These are phyloP conservation scores for Cyberlindnera xishuangbannaensis DNA, from an alignment of 805 yeast species.

Conservation along the genomic window DNA sequence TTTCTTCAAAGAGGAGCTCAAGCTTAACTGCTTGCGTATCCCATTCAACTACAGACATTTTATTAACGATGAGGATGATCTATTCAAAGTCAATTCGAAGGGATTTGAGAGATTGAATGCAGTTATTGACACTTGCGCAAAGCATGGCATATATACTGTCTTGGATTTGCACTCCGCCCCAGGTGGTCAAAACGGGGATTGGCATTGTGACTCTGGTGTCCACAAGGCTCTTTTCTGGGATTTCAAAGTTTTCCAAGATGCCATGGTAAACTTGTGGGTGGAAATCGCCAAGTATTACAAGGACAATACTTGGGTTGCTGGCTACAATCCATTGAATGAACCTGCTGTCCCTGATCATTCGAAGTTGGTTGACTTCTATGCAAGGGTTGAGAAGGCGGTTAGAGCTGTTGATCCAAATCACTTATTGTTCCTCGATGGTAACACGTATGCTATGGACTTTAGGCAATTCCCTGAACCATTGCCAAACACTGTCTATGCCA, in stretches of 20 bases:
- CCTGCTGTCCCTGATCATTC: slow-evolving; percentile 42
- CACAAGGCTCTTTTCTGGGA: slow-evolving; percentile 47
- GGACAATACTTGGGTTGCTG: slow-evolving; percentile 45
- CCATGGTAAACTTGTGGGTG: slow-evolving; percentile 39
- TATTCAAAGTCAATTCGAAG: slow-evolving; percentile 35
- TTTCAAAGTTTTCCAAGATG: slow-evolving; percentile 43
- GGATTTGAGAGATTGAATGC: slow-evolving; percentile 42
- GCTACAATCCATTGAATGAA: slow-evolving; percentile 50
- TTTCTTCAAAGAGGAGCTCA: slow-evolving; percentile 34
- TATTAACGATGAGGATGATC: slow-evolving; percentile 38
- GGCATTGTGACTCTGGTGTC: slow-evolving; percentile 45
- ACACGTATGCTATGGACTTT: slow-evolving; percentile 47
- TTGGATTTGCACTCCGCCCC: slow-evolving; percentile 46
- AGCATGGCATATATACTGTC: slow-evolving; percentile 41
- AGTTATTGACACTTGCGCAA: slow-evolving; percentile 38
- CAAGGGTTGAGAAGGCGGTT: slow-evolving; percentile 32
- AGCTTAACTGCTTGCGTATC: slow-evolving; percentile 42
- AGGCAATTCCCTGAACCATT: slow-evolving; percentile 37
- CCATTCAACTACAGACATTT: slow-evolving; percentile 50
- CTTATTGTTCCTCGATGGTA: slow-evolving; percentile 43
- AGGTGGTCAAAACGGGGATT: slow-evolving; percentile 51
- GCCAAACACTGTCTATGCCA: slow-evolving; percentile 43
- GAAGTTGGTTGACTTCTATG: slow-evolving; percentile 36
- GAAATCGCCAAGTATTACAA: slow-evolving; percentile 40
- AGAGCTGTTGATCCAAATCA: slow-evolving; percentile 43